A percentile compares a stretch with the other conserved stretches of the same genome.
Evolutionary conservation across 345 rosid genomes (phyloP).

Genomic region (Lumnitzera racemosa): DNA sequence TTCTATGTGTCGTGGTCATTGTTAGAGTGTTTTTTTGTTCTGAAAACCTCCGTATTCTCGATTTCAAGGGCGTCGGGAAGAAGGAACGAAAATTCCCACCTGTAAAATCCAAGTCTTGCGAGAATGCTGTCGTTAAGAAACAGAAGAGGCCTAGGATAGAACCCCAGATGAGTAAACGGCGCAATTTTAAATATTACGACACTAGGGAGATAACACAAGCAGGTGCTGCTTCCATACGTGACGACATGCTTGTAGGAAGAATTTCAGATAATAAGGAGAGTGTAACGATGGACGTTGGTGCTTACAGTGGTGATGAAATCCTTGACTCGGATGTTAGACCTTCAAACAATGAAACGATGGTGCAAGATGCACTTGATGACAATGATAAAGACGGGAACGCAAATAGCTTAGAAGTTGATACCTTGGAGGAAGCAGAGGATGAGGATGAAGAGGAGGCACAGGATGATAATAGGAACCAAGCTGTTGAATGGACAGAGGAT

Average conservation of each 20-base stretch:
- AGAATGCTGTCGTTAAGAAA: constrained; percentile 3
- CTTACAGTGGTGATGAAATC: no score
- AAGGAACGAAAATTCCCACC: constrained; percentile 8
- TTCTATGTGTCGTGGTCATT: constrained; percentile 25
- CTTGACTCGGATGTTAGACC: no score
- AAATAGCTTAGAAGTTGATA: constrained; percentile 26
- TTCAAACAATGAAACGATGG: no score
- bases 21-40: constrained; percentile 14
- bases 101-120: constrained; percentile 6
- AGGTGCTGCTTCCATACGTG: no score
- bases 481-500: constrained; percentile 68
- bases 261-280: no score
- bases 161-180: constrained; percentile 38
- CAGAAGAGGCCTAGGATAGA: constrained; percentile 17
- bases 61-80: constrained; percentile 8
- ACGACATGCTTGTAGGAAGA: no score
- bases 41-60: neutral
- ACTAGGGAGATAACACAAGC: constrained; percentile 6
- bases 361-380: neutral
- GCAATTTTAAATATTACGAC: constrained; percentile 24
- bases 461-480: constrained; percentile 24
- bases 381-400: constrained; percentile 1
- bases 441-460: constrained; percentile 33
- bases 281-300: no score
- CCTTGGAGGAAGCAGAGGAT: constrained; percentile 30